Conservation (phyloP, 2,329 filamentous ascomycete genomes). For the Alternaria consortialis region DNA sequence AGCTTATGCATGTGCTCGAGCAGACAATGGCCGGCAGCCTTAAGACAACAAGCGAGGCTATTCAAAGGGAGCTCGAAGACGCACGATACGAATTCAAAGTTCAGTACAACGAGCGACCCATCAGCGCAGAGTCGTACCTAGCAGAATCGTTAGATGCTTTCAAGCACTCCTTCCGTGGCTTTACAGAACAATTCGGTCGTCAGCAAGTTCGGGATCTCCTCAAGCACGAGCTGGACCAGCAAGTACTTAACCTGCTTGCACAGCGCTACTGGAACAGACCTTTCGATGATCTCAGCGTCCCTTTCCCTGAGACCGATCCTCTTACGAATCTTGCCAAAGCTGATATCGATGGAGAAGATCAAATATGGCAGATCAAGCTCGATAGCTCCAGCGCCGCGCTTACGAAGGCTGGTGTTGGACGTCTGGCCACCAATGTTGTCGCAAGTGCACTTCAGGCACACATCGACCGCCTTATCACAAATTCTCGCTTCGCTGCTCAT, state of each 20-base stretch:
- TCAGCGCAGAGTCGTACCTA: slow-evolving; percentile 95
- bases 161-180: slow-evolving; percentile 97
- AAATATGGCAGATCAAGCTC: slow-evolving; percentile 93
- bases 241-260: slow-evolving; percentile 90
- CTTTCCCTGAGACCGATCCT: slow-evolving; percentile 73
- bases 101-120: slow-evolving; percentile 94
- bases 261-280: slow-evolving; percentile 98
- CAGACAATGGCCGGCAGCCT: slow-evolving; percentile 96
- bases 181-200: slow-evolving; percentile 87
- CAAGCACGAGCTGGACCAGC: slow-evolving; percentile 92
- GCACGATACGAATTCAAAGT: slow-evolving; percentile 99
- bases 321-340: slow-evolving; percentile 84
- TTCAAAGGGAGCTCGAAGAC: slow-evolving; percentile 93
- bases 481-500: slow-evolving; percentile 87
- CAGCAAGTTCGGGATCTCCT: slow-evolving; percentile 88
- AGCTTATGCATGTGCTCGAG: slow-evolving; percentile 95
- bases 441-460: slow-evolving; percentile 86
- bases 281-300: slow-evolving; percentile 78
- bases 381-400: slow-evolving; percentile 90
- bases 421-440: slow-evolving; percentile 90
- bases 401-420: slow-evolving; percentile 92
- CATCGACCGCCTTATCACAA: slow-evolving; percentile 78
- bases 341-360: slow-evolving; percentile 73
- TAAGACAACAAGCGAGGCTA: slow-evolving; percentile 87
- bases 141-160: slow-evolving; percentile 95